Conservation (phyloP, 352 stramenopile species). For the Phytophthora podocarpi region DNA sequence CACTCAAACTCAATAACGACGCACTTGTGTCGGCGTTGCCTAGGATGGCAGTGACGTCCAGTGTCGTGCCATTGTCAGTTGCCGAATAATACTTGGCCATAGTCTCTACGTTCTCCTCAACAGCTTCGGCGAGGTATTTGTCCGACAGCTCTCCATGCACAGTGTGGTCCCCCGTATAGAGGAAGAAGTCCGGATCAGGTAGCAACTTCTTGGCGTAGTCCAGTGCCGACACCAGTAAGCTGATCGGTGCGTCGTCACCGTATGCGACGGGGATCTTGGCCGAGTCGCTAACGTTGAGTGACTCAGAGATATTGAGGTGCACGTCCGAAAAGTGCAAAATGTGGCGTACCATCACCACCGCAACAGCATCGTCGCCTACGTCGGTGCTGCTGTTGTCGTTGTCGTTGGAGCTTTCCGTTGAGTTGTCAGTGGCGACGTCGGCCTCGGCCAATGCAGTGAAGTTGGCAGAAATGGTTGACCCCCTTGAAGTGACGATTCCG, state of each 20-base stretch:
- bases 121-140: constrained; percentile 53
- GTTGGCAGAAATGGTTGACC: constrained; percentile 5
- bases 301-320: constrained; percentile 71
- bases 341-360: constrained; percentile 31
- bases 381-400: background rate
- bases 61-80: constrained; percentile 22
- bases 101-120: constrained; percentile 60
- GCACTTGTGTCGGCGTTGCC: constrained; percentile 72
- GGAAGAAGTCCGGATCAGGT: constrained; percentile 63
- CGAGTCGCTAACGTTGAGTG: constrained; percentile 45
- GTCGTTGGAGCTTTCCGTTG: background rate
- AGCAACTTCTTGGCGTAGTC: constrained; percentile 62
- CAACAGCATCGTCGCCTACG: background rate
- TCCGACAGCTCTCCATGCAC: constrained; percentile 61
- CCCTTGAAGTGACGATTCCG: constrained; percentile 16
- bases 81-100: constrained; percentile 66
- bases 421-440: background rate
- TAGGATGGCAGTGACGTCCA: constrained; percentile 70
- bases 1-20: background rate
- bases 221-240: constrained; percentile 64
- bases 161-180: constrained; percentile 79
- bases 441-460: background rate
- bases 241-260: constrained; percentile 50
- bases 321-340: constrained; percentile 88
- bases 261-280: constrained; percentile 46